Evolutionary conservation across 805 yeast genomes (phyloP).

Genomic region (Lipomyces spencermartinsiae): DNA sequence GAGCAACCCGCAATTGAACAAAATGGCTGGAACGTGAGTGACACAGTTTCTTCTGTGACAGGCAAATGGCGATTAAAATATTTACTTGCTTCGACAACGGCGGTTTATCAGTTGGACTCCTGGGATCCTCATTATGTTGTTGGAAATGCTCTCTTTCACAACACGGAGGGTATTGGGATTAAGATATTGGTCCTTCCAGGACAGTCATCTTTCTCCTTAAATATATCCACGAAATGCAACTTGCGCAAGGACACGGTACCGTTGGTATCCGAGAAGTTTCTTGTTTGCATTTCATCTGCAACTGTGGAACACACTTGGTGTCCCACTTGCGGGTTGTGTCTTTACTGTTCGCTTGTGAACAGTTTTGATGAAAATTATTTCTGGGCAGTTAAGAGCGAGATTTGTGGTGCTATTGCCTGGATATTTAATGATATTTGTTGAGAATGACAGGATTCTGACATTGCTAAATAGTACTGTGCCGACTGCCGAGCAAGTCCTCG

Average conservation of each 20-base stretch:
- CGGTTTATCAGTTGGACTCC: not conserved
- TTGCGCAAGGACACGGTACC: conserved; percentile 14
- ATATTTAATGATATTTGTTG: not conserved
- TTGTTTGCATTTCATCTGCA: conserved; percentile 15
- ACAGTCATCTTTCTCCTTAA: conserved; percentile 32
- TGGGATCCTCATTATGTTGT: not conserved
- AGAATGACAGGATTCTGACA: conserved; percentile 15
- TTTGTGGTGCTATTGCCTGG: conserved; percentile 27
- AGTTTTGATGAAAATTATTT: conserved; percentile 37
- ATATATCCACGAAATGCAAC: conserved; percentile 19
- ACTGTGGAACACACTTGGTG: conserved; percentile 3
- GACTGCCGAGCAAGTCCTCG: conserved; percentile 40
- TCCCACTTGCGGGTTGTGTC: conserved; percentile 34
- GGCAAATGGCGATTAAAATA: not conserved
- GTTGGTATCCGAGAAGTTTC: conserved; percentile 20
- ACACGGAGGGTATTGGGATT: conserved; percentile 26
- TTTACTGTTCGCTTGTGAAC: conserved; percentile 22
- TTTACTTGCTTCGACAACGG: not conserved
- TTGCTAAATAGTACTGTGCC: conserved; percentile 55
- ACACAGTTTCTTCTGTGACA: not conserved
- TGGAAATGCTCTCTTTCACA: not conserved
- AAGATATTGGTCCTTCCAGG: conserved; percentile 14
- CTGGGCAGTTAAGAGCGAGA: conserved; percentile 28
- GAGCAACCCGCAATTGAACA: not conserved
- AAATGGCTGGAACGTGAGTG: conserved; percentile 38